Base-by-base conservation (phyloP, 768 basidiomycete genomes). In the Tricholoma sp. region DNA sequence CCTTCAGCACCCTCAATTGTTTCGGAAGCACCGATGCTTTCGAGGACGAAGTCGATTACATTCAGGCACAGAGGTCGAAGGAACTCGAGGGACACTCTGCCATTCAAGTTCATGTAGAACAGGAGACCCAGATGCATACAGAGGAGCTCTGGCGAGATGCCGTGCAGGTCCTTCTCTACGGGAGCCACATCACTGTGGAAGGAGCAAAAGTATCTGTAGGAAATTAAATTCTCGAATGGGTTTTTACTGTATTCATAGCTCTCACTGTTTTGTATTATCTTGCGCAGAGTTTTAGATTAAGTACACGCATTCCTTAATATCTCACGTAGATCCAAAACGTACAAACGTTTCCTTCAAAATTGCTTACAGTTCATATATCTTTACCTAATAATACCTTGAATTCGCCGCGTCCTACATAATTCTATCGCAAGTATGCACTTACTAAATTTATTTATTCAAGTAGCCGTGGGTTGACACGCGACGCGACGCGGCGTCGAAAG, bases 11-110 rank as follows among this genome's bases (percentile, higher is more conserved):
- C 20, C 60, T 69, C 17, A 75, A 71, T 47, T 76, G 75, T 47
- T 73, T 76, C 52, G 57, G 64, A 20, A 65, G 64, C 13, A 61
- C 53, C 7, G 59, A 59, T 42, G 63, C 63, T 18, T 74, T 76
- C 44, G 69, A 72, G 57, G 61, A 65, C 45, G 69, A 76, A 0
- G 48, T 66, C 10, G 65, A 69, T 20, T 61, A 65, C 37, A 6
- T 67, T 20, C 66, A 69, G 52, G 58, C 51, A 18, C 68, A 70
- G 56, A 52, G 62, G 20, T 48, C 52, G 6, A 54, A 61, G 33
- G 57, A 63, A 33, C 57, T 61, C 9, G 34, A 51, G 1, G 62
- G 65, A 7, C 45, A 39, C 10, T 39, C 55, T 10, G 59, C 59
- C 0, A 47, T 65, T 12, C 45, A 57, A 4, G 55, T 68, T 15